phyloP scores from a whole-genome alignment of 306 rosid species.

The Abrus precatorius region DNA sequence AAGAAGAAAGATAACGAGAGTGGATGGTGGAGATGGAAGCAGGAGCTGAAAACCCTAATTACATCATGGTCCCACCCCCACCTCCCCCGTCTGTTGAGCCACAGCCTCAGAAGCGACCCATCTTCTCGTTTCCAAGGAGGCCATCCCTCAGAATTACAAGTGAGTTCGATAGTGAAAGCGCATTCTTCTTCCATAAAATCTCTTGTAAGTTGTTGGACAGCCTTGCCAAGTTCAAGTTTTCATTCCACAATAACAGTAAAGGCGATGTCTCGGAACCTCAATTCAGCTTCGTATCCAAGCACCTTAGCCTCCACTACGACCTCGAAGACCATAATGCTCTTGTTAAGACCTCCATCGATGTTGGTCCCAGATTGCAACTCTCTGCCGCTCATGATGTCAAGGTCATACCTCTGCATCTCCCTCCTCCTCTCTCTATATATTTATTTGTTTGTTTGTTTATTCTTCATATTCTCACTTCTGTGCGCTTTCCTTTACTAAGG shows the following conservation, averaged over 20 bases:
- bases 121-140: conserved; percentile 61
- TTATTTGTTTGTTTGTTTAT: neutral
- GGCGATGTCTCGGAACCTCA: conserved; percentile 80
- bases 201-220: conserved; percentile 84
- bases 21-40: conserved; percentile 55
- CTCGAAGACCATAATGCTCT: conserved; percentile 72
- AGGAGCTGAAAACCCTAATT: conserved; percentile 58
- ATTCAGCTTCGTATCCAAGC: conserved; percentile 66
- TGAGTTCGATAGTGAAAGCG: conserved; percentile 89
- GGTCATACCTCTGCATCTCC: conserved; percentile 45
- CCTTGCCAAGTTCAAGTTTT: conserved; percentile 80
- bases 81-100: conserved; percentile 30
- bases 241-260: conserved; percentile 65
- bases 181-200: conserved; percentile 73
- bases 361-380: conserved; percentile 70
- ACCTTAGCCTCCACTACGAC: conserved; percentile 74
- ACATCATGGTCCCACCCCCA: conserved; percentile 37
- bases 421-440: neutral
- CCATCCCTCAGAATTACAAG: conserved; percentile 74
- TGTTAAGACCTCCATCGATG: conserved; percentile 68
- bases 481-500: conserved; percentile 48
- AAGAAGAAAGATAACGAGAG: neutral
- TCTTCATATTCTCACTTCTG: conserved; percentile 17
- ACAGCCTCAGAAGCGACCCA: conserved; percentile 37
- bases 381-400: conserved; percentile 80